Evolutionary conservation across 805 yeast species (phyloP), one percentile per base, ranked within the genome.

Genomic region (Wickerhamiella azymoides): DNA sequence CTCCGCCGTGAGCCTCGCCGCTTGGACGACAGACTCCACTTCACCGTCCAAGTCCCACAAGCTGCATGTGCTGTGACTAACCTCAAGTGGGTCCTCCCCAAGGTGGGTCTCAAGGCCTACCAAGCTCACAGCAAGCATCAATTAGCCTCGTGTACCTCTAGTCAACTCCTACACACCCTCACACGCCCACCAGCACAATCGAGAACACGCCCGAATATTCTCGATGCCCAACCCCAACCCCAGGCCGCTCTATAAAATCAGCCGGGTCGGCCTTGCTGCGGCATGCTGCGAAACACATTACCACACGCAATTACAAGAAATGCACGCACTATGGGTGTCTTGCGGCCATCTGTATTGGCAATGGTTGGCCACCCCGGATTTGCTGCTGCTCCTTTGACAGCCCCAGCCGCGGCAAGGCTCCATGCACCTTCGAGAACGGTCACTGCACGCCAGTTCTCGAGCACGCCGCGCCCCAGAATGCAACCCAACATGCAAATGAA

Each of bases 401-500:
- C 10, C 13, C 30, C 13, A 10, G 30, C 30, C 11, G 10, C 30
- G 11, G 30, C 30, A 4, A 4, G 30, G n/a, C 8, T 10, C 30
- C n/a, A n/a, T n/a, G 13, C 30, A 27, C n/a, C 7, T 4, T 4
- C n/a, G 5, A 10, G n/a, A 10, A 8, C 33, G 13, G 16, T 11
- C n/a, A 2, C 14, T 30, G 33, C 14, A 10, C 33, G 33, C 14
- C 33, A 30, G 33, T 30, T 30, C 16, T 30, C 33, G 8, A 30
- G 33, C 8, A 30, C 33, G 3, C 16, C 14, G 9, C 5, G 6
- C 16, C 11, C 5, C 14, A 13, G 16, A n/a, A 42, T 42, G 45
- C 43, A 42, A 10, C 47, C 43, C 2, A 30, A 40, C 10, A 47
- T 47, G 13, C 30, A 36, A 36, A 47, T 47, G 49, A 47, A 47